Conservation (phyloP, 768 basidiomycete species). For the Russula sp. region DNA sequence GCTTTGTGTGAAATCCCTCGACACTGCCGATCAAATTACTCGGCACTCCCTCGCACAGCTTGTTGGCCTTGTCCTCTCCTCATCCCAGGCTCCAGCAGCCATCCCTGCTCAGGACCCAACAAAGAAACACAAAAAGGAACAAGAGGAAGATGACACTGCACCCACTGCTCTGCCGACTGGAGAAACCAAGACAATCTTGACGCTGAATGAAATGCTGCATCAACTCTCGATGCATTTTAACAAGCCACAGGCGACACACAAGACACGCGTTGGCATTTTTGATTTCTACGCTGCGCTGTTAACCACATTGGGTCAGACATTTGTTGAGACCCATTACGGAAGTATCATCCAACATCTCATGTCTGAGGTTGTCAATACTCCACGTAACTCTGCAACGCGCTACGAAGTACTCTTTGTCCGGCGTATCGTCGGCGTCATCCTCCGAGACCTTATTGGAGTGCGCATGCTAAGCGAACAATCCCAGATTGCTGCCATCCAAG, state of each 20-base stretch:
- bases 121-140: slow-evolving; percentile 59
- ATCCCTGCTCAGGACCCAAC: slow-evolving; percentile 38
- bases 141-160: slow-evolving; percentile 50
- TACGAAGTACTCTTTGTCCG: slow-evolving; percentile 72
- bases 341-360: slow-evolving; percentile 74
- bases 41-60: slow-evolving; percentile 74
- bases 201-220: slow-evolving; percentile 72
- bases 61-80: slow-evolving; percentile 75
- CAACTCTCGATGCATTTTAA: slow-evolving; percentile 78
- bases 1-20: slow-evolving; percentile 64
- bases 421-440: slow-evolving; percentile 64
- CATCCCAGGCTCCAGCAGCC: slow-evolving; percentile 65
- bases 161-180: slow-evolving; percentile 42
- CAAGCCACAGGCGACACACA: slow-evolving; percentile 57
- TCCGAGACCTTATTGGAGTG: slow-evolving; percentile 82
- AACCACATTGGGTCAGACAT: slow-evolving; percentile 62
- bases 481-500: slow-evolving; percentile 86
- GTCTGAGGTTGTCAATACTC: slow-evolving; percentile 61
- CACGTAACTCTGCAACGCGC: slow-evolving; percentile 46
- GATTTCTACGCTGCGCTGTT: slow-evolving; percentile 82
- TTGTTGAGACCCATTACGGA: slow-evolving; percentile 78
- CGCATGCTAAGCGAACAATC: slow-evolving; percentile 90
- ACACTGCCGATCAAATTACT: slow-evolving; percentile 76
- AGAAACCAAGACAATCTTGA: slow-evolving; percentile 59
- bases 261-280: slow-evolving; percentile 76